A percentile compares a stretch with the other conserved stretches of the same genome.
phyloP scores from a whole-genome alignment of 345 rosid genomes.

The Brassica nigra region DNA sequence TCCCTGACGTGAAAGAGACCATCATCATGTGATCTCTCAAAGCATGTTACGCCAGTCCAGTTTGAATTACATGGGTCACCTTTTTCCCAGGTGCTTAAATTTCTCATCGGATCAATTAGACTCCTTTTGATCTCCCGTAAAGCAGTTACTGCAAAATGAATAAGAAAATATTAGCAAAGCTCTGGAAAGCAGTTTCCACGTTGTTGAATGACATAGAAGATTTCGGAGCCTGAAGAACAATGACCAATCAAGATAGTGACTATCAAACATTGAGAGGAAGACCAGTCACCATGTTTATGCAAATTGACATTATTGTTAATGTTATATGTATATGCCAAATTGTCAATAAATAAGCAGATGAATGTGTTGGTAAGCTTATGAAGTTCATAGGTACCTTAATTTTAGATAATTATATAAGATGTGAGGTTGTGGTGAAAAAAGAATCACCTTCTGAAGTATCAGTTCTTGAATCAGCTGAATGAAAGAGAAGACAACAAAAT shows the following conservation, averaged over 20 bases:
- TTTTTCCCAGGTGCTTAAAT: constrained; percentile 63
- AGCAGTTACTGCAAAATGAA: constrained; percentile 59
- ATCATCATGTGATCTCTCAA: constrained; percentile 38
- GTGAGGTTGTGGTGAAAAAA: constrained; percentile 11
- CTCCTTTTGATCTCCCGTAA: constrained; percentile 50
- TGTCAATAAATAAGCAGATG: not conserved
- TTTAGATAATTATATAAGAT: not conserved
- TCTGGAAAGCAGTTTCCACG: not conserved
- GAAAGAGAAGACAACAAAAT: constrained; percentile 41
- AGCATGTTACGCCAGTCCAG: constrained; percentile 76
- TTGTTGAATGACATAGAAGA: constrained; percentile 11
- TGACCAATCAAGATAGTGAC: constrained; percentile 2
- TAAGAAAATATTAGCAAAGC: constrained; percentile 9
- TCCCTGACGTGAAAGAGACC: constrained; percentile 62
- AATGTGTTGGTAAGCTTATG: not conserved
- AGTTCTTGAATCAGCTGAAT: constrained; percentile 42
- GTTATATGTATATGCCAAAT: not conserved
- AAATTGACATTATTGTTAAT: not conserved
- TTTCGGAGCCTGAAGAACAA: constrained; percentile 4
- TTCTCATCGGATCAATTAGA: constrained; percentile 58
- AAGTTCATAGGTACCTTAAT: not conserved
- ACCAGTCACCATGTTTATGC: not conserved
- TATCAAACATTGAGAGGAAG: constrained; percentile 18
- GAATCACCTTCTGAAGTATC: constrained; percentile 64
- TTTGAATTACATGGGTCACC: constrained; percentile 80